Evolutionary conservation across 495 filamentous ascomycete species (phyloP).

Genomic region (Aspergillus egyptiacus): DNA sequence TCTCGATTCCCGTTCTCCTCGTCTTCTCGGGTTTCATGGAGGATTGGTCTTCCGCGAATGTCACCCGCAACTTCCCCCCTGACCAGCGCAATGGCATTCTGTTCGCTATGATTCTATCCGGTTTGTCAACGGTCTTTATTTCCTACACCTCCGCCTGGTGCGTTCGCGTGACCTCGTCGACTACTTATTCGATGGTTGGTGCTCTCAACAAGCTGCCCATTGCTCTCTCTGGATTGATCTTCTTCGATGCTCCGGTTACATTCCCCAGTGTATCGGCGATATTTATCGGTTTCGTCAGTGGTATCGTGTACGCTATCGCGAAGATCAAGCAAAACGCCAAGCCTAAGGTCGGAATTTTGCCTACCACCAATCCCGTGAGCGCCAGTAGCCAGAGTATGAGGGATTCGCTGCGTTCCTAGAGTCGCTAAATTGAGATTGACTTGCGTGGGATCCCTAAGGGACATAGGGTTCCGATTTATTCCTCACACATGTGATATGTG

Average conservation of each 20-base stretch:
- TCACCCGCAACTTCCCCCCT: slow-evolving; percentile 79
- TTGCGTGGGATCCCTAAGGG: not conserved
- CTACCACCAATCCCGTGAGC: slow-evolving; percentile 67
- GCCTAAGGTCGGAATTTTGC: slow-evolving; percentile 55
- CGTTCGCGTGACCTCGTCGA: slow-evolving; percentile 91
- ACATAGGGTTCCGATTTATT: not conserved
- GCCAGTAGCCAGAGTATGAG: slow-evolving; percentile 89
- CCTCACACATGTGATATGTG: slow-evolving; percentile 29
- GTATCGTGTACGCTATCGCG: slow-evolving; percentile 85
- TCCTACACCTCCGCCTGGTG: slow-evolving; percentile 99
- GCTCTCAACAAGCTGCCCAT: slow-evolving; percentile 97
- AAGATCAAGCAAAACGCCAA: slow-evolving; percentile 79
- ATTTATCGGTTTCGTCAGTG: slow-evolving; percentile 79
- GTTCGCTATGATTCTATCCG: slow-evolving; percentile 88
- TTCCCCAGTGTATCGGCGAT: slow-evolving; percentile 88
- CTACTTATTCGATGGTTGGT: slow-evolving; percentile 97
- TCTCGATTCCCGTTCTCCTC: slow-evolving; percentile 90
- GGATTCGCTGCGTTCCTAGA: slow-evolving; percentile 65
- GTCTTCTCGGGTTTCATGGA: slow-evolving; percentile 77
- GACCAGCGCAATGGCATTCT: slow-evolving; percentile 68
- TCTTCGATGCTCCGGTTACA: slow-evolving; percentile 94
- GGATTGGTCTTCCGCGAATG: slow-evolving; percentile 84
- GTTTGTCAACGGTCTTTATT: slow-evolving; percentile 91
- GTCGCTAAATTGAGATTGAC: too few species aligned
- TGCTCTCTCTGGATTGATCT: slow-evolving; percentile 81